Conservation (phyloP, 257 asterid genomes). For the Plantago elongata region DNA sequence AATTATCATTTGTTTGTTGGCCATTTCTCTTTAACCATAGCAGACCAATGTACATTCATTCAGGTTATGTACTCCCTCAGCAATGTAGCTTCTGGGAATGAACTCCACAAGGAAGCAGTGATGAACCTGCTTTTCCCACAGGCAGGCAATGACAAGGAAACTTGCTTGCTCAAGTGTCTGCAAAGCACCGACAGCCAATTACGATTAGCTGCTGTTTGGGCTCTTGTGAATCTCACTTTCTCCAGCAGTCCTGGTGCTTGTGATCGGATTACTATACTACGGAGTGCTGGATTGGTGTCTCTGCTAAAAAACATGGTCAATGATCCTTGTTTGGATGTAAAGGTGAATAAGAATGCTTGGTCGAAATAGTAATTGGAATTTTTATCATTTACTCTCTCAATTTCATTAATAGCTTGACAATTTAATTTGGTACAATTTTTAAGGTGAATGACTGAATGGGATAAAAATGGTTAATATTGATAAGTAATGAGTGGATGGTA, state of each 20-base stretch:
- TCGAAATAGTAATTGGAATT: slow-evolving; percentile 12
- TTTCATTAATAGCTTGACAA: no score
- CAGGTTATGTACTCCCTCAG: slow-evolving; percentile 74
- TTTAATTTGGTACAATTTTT: no score
- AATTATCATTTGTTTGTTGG: not conserved
- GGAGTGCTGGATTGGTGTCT: slow-evolving; percentile 55
- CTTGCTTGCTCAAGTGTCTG: slow-evolving; percentile 51
- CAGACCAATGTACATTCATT: slow-evolving; percentile 2
- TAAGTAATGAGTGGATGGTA: no score
- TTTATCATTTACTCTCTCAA: no score
- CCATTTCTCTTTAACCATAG: slow-evolving; percentile 9
- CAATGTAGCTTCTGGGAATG: slow-evolving; percentile 87
- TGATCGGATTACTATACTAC: slow-evolving; percentile 48
- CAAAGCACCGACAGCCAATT: slow-evolving; percentile 65
- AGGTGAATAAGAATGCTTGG: slow-evolving; percentile 40
- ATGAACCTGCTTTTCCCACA: slow-evolving; percentile 60
- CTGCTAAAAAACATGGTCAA: slow-evolving; percentile 64
- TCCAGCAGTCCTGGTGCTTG: slow-evolving; percentile 64
- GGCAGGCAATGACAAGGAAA: slow-evolving; percentile 31
- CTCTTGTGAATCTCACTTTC: slow-evolving; percentile 67
- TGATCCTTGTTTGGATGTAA: slow-evolving; percentile 87
- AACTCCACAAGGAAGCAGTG: slow-evolving; percentile 81
- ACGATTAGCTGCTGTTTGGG: slow-evolving; percentile 77
- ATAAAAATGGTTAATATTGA: no score
- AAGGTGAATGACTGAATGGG: no score